Evolutionary conservation across 768 basidiomycete genomes (phyloP).

Genomic region (Kockovaella imperatae): DNA sequence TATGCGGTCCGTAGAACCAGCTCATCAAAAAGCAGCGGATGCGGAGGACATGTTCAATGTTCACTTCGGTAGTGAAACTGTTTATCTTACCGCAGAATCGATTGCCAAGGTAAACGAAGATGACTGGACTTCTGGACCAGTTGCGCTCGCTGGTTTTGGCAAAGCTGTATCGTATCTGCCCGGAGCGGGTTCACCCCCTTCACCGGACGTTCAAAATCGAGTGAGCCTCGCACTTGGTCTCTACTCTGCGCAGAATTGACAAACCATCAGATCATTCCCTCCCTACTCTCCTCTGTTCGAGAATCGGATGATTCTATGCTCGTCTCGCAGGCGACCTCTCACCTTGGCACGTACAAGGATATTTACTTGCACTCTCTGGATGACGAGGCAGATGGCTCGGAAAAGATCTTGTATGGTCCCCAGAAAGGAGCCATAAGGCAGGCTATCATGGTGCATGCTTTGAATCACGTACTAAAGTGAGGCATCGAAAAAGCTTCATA

Average conservation of each 20-base stretch:
- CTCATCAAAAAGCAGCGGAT: slow-evolving; percentile 12
- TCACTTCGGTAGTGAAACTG: slow-evolving; percentile 63
- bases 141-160: slow-evolving; percentile 57
- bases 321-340: slow-evolving; percentile 53
- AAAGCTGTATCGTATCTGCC: slow-evolving; percentile 49
- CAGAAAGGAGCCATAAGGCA: slow-evolving; percentile 60
- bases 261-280: slow-evolving; percentile 30
- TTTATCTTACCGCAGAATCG: slow-evolving; percentile 43
- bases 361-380: slow-evolving; percentile 62
- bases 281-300: slow-evolving; percentile 54
- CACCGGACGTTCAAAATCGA: neutral
- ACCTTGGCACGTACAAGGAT: slow-evolving; percentile 60
- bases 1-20: neutral
- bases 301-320: slow-evolving; percentile 31
- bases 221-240: neutral
- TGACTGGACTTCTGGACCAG: slow-evolving; percentile 54
- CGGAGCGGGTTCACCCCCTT: slow-evolving; percentile 33
- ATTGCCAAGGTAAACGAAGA: slow-evolving; percentile 53
- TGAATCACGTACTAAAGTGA: slow-evolving; percentile 87
- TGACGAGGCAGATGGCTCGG: slow-evolving; percentile 49
- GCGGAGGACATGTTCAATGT: slow-evolving; percentile 54
- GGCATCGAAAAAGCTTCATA: slow-evolving; percentile 12
- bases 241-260: neutral
- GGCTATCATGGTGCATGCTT: slow-evolving; percentile 64
- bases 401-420: slow-evolving; percentile 25